Evolutionary conservation across 2,329 filamentous ascomycete species (phyloP), one percentile per base, ranked within the genome.

Genomic region (Biscogniauxia marginata): DNA sequence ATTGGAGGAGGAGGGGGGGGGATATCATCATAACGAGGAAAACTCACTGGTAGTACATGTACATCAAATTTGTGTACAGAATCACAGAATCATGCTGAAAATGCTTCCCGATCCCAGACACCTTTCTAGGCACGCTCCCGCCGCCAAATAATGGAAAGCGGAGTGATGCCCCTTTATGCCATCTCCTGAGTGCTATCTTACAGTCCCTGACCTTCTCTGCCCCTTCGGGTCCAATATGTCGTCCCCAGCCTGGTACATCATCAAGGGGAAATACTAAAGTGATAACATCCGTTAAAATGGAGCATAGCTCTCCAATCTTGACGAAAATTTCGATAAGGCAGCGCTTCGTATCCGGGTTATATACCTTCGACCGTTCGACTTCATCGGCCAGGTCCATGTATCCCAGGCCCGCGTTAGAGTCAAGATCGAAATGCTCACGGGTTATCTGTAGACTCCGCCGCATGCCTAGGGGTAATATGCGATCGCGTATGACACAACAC

Each of bases 401-500:
- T 1, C 68, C 70, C 0, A 82, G 69, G 43, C 64, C 71, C 20
- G 62, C 65, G 53, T 70, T 73, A 0, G 69, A 60, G 43, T 74
- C 73, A 46, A 78, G 73, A 57, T 80, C 74, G 57, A 81, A 79
- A 55, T 79, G 75, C 0, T 70, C 70, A 3, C 75, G 73, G 0
- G 78, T 77, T 53, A 83, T 75, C 57, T 82, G 79, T n/a, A 80
- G 72, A 44, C 74, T 74, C 9, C 79, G 74, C n/a, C 80, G 74
- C 57, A 82, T 73, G 3, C 79, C 76, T 7, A 84, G 70, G 3
- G 75, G 73, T 22, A 83, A 61, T 18, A 79, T 77, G 43, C 79
- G 74, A 63, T 83, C 80, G 9, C 81, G 77, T 4, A 83, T 71
- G 44, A 83, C 71, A 56, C 80, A 81, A 55, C 78, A 80, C 80